Percentiles rank a stretch among this genome's conserved stretches.
Evolutionary conservation across 2,329 filamentous ascomycete species (phyloP).

Genomic region (Claviceps lovelessii): DNA sequence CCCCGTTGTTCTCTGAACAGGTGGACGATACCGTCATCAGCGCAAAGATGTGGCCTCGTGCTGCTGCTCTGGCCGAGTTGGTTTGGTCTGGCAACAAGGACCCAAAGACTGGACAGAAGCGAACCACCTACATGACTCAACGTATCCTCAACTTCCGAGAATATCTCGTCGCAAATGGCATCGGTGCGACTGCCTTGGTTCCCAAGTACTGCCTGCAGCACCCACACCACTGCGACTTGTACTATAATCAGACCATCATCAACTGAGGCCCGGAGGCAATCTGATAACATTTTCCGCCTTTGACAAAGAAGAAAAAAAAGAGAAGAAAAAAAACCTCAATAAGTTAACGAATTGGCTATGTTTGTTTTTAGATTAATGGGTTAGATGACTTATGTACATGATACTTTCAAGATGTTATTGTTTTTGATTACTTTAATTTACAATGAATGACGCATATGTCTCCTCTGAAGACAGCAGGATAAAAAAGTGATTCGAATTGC

Average conservation of each 20-base stretch:
- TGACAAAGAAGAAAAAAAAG: background rate
- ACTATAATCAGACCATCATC: slow-evolving; percentile 32
- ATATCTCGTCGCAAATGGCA: slow-evolving; percentile 40
- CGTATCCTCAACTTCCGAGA: slow-evolving; percentile 45
- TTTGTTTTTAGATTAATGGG: too few species aligned
- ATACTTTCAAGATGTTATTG: too few species aligned
- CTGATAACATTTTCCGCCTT: too few species aligned
- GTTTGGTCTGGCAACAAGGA: slow-evolving; percentile 42
- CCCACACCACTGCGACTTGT: slow-evolving; percentile 42
- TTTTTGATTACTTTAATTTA: too few species aligned
- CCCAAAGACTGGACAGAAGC: slow-evolving; percentile 28
- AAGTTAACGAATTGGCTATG: background rate
- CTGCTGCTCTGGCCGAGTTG: slow-evolving; percentile 40
- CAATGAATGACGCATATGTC: too few species aligned
- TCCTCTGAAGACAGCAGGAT: too few species aligned
- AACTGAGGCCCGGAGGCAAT: slow-evolving; percentile 1
- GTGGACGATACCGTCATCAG: slow-evolving; percentile 37
- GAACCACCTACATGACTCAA: slow-evolving; percentile 25
- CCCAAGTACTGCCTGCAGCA: slow-evolving; percentile 44
- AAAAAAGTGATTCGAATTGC: too few species aligned
- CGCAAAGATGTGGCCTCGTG: slow-evolving; percentile 39
- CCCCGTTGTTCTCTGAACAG: slow-evolving; percentile 40
- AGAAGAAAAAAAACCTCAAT: too few species aligned
- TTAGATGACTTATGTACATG: too few species aligned
- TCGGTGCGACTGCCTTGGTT: slow-evolving; percentile 34